A percentile compares a stretch with the other conserved stretches of the same genome.
Evolutionary conservation across 192 early-diverging fungal species (phyloP).

Genomic region (Podila horticola): DNA sequence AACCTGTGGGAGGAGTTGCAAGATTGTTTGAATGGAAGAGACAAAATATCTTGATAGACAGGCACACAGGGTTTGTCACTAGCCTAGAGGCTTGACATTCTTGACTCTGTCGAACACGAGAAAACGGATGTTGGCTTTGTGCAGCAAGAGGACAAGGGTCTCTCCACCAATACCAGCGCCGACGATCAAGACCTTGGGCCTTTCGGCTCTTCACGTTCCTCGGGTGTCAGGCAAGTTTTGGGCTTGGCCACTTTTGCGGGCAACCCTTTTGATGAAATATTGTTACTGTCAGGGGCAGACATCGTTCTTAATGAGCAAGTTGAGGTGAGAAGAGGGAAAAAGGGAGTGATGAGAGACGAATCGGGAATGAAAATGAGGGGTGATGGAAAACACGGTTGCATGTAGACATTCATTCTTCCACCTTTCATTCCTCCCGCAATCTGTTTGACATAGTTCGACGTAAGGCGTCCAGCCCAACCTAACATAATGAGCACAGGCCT

Average conservation of each 20-base stretch:
- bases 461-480: too few relatives aligned
- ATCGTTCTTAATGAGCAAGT: neutral
- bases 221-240: too few relatives aligned
- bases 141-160: conserved; percentile 4
- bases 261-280: too few relatives aligned
- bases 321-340: neutral
- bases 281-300: neutral
- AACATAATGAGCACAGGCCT: too few relatives aligned
- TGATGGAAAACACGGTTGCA: neutral
- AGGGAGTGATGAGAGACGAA: neutral
- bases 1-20: too few relatives aligned
- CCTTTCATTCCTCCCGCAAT: too few relatives aligned
- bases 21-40: too few relatives aligned
- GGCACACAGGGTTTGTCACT: neutral
- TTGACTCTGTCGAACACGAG: conserved; percentile 1
- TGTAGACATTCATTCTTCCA: too few relatives aligned
- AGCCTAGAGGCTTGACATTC: conserved; percentile 9
- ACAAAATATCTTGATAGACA: too few relatives aligned
- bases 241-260: too few relatives aligned
- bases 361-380: neutral
- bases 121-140: conserved; percentile 6
- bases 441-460: too few relatives aligned
- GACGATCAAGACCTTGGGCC: conserved; percentile 12
- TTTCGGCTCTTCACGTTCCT: neutral
- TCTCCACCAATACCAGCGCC: conserved; percentile 22